Percentiles rank a stretch among this genome's conserved stretches.
Evolutionary conservation across 1,284 basidiomycete genomes (phyloP).

Genomic region (Microbotryum intermedium): DNA sequence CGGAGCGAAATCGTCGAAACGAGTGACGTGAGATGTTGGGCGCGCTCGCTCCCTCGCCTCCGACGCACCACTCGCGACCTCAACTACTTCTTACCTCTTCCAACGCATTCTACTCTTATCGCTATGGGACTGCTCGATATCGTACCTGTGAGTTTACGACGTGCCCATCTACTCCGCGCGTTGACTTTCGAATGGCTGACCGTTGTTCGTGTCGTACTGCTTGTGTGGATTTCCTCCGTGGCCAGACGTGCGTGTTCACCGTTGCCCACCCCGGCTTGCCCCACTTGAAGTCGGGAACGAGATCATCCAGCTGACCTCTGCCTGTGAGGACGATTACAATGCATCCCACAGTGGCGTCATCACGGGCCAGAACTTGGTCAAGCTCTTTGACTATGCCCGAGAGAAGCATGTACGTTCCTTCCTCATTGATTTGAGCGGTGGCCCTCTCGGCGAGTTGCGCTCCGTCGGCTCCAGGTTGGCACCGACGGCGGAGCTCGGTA

Average conservation of each 20-base stretch:
- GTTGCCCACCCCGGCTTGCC: not conserved
- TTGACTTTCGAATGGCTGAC: not conserved
- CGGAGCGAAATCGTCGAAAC: not conserved
- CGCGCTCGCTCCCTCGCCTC: not conserved
- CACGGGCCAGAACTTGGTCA: constrained; percentile 76
- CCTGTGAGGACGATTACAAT: not conserved
- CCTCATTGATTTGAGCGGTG: not conserved
- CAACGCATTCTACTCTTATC: not conserved
- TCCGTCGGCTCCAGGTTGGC: not conserved
- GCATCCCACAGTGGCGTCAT: constrained; percentile 53
- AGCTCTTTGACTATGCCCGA: constrained; percentile 79
- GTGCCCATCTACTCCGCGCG: no score
- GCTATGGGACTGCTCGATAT: constrained; percentile 26
- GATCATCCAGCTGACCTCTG: not conserved
- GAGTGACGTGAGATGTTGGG: not conserved
- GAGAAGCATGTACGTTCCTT: constrained; percentile 57
- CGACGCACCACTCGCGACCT: not conserved
- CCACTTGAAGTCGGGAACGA: no score
- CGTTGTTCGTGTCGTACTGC: not conserved
- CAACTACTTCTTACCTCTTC: not conserved
- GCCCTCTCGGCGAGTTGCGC: not conserved
- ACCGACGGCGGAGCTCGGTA: not conserved
- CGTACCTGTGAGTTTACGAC: constrained; percentile 23
- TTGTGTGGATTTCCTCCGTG: not conserved
- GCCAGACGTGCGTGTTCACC: not conserved